A percentile compares a stretch with the other conserved stretches of the same genome.
These are phyloP conservation scores for Pachyrhizus erosus DNA, from an alignment of 306 rosid genomes.

Conservation along the genomic window DNA sequence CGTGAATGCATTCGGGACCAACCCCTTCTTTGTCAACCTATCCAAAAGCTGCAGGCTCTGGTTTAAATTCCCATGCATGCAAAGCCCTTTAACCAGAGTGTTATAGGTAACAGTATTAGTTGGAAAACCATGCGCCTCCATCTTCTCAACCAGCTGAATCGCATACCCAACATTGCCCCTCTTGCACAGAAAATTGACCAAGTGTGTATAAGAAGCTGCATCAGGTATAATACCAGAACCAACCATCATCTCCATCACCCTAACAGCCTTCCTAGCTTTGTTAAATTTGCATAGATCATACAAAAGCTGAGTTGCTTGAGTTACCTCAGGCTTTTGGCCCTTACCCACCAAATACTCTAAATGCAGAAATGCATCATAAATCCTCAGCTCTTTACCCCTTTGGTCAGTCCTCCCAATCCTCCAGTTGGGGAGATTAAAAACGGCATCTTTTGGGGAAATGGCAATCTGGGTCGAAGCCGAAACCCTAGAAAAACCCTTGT, in stretches of 20 bases:
- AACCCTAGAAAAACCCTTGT: constrained; percentile 72
- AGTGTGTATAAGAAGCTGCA: constrained; percentile 69
- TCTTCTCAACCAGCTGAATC: constrained; percentile 84
- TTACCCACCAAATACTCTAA: constrained; percentile 69
- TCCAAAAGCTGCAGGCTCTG: constrained; percentile 80
- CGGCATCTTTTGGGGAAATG: constrained; percentile 67
- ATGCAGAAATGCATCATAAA: constrained; percentile 71
- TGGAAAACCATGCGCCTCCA: constrained; percentile 76
- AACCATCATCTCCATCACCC: constrained; percentile 84
- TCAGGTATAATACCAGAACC: constrained; percentile 77
- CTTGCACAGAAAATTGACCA: constrained; percentile 78
- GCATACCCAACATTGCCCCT: constrained; percentile 90
- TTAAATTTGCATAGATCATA: constrained; percentile 81
- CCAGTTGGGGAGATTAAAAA: constrained; percentile 77
- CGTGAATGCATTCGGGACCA: constrained; percentile 82
- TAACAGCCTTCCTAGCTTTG: constrained; percentile 70
- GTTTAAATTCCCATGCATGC: constrained; percentile 73
- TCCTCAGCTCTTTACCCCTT: constrained; percentile 58
- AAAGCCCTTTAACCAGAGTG: constrained; percentile 79
- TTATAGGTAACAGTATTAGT: constrained; percentile 75
- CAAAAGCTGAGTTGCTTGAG: constrained; percentile 79
- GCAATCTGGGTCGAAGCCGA: constrained; percentile 66
- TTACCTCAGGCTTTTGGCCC: constrained; percentile 79
- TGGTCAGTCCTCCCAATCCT: constrained; percentile 62
- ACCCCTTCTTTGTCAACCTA: constrained; percentile 69